phyloP scores from a whole-genome alignment of 768 basidiomycete species.

The Lentinula sp. region DNA sequence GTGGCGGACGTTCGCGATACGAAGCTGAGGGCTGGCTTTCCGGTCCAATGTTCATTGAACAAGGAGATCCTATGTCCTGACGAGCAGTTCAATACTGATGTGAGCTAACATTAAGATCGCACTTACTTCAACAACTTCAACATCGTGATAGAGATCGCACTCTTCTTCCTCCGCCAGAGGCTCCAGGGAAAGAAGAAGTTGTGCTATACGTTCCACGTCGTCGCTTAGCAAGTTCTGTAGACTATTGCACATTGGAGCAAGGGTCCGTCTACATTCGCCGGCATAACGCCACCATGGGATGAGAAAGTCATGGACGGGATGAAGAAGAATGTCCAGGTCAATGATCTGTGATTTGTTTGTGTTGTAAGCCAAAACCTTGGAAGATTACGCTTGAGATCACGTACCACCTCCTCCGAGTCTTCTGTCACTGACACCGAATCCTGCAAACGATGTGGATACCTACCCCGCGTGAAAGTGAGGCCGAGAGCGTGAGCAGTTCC shows the following conservation, averaged over 20 bases:
- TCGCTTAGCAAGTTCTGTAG: not conserved
- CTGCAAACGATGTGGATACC: not conserved
- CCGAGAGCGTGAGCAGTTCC: constrained; percentile 3
- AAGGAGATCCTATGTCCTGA: not conserved
- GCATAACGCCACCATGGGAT: constrained; percentile 1
- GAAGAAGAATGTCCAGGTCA: constrained; percentile 4
- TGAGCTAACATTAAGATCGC: not conserved
- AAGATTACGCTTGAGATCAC: not conserved
- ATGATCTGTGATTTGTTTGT: not conserved
- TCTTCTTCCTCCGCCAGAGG: not conserved
- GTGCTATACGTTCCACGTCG: not conserved
- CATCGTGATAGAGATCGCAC: not conserved
- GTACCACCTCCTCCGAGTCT: constrained; percentile 1
- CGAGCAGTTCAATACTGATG: too few relatives aligned
- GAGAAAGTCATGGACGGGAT: constrained; percentile 3
- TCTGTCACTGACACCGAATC: not conserved
- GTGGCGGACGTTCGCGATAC: constrained; percentile 5
- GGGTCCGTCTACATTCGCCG: not conserved
- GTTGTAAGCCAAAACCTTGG: not conserved
- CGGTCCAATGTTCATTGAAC: not conserved
- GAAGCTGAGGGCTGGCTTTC: not conserved
- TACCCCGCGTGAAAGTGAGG: not conserved
- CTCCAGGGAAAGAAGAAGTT: constrained; percentile 2
- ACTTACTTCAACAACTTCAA: not conserved
- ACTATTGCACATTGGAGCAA: constrained; percentile 1